Conservation (phyloP, 345 rosid genomes). For the Heritiera fomes region DNA sequence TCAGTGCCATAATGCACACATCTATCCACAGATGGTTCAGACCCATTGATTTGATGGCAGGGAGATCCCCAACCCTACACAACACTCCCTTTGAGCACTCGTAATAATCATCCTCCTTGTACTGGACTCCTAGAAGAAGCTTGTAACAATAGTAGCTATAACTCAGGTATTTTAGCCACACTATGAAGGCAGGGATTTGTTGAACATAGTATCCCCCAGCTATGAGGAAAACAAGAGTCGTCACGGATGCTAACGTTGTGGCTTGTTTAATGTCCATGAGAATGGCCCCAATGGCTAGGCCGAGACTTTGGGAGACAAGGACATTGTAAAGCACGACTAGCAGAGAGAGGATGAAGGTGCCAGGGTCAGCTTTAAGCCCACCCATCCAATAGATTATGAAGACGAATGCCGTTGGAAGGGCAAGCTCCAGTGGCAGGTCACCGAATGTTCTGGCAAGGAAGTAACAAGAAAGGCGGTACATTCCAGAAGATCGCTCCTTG, state of each 20-base stretch:
- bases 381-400: conserved; percentile 99
- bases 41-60: conserved; percentile 88
- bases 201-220: conserved; percentile 97
- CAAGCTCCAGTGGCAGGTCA: conserved; percentile 91
- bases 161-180: conserved; percentile 95
- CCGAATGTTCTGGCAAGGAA: conserved; percentile 88
- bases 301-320: conserved; percentile 93
- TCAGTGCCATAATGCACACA: conserved; percentile 79
- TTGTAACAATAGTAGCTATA: conserved; percentile 96
- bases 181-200: conserved; percentile 90
- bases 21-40: conserved; percentile 79
- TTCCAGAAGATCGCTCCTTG: conserved; percentile 88
- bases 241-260: conserved; percentile 91
- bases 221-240: conserved; percentile 91
- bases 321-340: conserved; percentile 88
- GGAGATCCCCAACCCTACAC: conserved; percentile 84
- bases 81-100: conserved; percentile 73
- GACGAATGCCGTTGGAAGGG: conserved; percentile 92
- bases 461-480: conserved; percentile 96
- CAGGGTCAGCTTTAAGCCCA: conserved; percentile 83
- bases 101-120: conserved; percentile 65
- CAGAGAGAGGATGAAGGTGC: conserved; percentile 76
- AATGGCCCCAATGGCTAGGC: conserved; percentile 91
- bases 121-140: conserved; percentile 95
- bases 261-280: conserved; percentile 98